phyloP scores from a whole-genome alignment of 305 asterid species.

The Solanum chacoense region DNA sequence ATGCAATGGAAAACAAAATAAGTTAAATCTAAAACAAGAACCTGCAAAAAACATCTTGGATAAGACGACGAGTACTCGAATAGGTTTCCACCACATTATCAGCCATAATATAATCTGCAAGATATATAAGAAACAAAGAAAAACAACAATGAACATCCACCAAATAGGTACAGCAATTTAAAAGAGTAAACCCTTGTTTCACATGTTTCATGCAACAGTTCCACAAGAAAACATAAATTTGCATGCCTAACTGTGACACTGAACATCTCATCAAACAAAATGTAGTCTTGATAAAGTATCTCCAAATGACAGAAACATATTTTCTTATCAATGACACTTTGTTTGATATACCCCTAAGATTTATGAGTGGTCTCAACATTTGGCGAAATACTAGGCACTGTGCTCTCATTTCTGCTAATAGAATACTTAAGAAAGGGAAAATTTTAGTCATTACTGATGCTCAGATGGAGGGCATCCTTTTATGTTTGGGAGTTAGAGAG shows the following conservation, averaged over 20 bases:
- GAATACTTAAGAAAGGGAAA: not conserved
- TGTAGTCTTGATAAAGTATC: not conserved
- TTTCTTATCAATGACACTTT: not conserved
- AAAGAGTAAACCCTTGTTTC: not conserved
- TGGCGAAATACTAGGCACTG: not conserved
- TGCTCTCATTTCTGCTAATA: not conserved
- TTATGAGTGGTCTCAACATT: not conserved
- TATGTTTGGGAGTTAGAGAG: not conserved
- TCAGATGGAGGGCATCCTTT: not conserved
- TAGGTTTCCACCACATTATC: constrained; percentile 84
- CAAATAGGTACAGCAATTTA: not conserved
- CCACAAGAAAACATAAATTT: not conserved
- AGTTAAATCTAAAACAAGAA: constrained; percentile 12
- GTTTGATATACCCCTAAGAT: not conserved
- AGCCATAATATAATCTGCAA: constrained; percentile 71
- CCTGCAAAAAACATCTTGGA: constrained; percentile 99
- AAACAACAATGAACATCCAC: not conserved
- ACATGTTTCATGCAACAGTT: not conserved
- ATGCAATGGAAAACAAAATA: not conserved
- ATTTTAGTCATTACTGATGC: not conserved
- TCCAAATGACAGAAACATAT: not conserved
- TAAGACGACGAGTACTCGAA: constrained; percentile 40
- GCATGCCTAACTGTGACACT: not conserved
- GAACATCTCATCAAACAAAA: not conserved
- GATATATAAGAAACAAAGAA: constrained; percentile 5